phyloP scores from a whole-genome alignment of 2,329 filamentous ascomycete species.

The Rhynchosporium agropyri region DNA sequence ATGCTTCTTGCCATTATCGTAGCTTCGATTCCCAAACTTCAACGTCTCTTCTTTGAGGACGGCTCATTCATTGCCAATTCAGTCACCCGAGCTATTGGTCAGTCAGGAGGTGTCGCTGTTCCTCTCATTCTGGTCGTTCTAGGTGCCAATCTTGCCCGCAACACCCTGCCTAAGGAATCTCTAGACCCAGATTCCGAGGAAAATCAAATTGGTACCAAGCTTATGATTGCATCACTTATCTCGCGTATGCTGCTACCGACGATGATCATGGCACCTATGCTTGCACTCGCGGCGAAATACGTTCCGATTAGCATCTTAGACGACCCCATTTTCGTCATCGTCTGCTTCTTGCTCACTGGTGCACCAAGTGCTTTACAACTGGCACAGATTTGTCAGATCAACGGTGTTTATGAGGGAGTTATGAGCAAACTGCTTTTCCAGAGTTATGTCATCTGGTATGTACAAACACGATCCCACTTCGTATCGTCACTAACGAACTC shows the following conservation, averaged over 20 bases:
- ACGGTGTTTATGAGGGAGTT: conserved; percentile 90
- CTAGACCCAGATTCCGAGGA: conserved; percentile 71
- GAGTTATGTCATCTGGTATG: conserved; percentile 92
- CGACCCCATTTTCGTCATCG: conserved; percentile 97
- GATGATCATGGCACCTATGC: conserved; percentile 85
- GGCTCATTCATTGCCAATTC: conserved; percentile 92
- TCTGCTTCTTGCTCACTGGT: conserved; percentile 94
- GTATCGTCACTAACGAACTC: conserved; percentile 24
- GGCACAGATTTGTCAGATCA: conserved; percentile 98
- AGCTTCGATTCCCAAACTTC: conserved; percentile 81
- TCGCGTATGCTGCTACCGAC: conserved; percentile 93
- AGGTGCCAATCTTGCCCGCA: conserved; percentile 90
- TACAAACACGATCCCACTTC: background rate
- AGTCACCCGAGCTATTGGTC: conserved; percentile 82
- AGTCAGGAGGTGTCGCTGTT: conserved; percentile 88
- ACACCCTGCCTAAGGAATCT: conserved; percentile 71
- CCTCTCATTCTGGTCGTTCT: conserved; percentile 94
- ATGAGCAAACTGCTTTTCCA: conserved; percentile 95
- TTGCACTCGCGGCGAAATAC: conserved; percentile 87
- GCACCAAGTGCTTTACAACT: conserved; percentile 92
- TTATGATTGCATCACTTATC: conserved; percentile 83
- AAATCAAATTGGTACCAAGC: conserved; percentile 66
- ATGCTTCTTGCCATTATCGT: conserved; percentile 92
- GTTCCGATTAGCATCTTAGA: conserved; percentile 92
- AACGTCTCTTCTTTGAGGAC: conserved; percentile 83